Evolutionary conservation across 2,329 filamentous ascomycete genomes (phyloP).

Genomic region (Epichloe hybrida): DNA sequence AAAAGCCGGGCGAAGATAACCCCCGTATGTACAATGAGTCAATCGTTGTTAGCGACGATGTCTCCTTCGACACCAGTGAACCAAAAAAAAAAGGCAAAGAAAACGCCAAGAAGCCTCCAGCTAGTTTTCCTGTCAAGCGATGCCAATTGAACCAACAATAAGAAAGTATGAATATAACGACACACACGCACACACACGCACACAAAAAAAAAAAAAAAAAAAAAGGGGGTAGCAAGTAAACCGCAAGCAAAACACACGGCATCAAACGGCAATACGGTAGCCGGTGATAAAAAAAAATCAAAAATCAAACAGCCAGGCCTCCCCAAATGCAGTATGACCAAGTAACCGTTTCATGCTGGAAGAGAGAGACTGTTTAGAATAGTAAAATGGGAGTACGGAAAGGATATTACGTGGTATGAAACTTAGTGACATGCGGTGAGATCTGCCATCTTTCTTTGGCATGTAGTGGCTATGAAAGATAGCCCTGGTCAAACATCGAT

Average conservation of each 20-base stretch:
- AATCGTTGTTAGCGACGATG: not conserved
- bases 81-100: constrained; percentile 7
- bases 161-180: constrained; percentile 4
- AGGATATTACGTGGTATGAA: not conserved
- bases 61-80: not conserved
- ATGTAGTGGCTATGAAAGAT: not conserved
- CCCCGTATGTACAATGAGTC: not conserved
- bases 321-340: constrained; percentile 2
- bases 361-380: not conserved
- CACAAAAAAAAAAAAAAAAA: not conserved
- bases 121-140: constrained; percentile 9
- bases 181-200: not conserved
- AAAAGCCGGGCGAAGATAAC: not conserved
- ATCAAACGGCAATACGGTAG: not conserved
- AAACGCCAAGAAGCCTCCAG: constrained; percentile 16
- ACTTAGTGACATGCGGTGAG: not conserved
- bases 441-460: not conserved
- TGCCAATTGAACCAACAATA: constrained; percentile 17
- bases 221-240: not conserved
- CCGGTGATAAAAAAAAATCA: not conserved
- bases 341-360: constrained; percentile 4
- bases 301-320: not conserved
- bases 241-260: not conserved
- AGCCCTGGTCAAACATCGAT: constrained; percentile 29
- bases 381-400: not conserved